These are phyloP conservation scores for Xylariaceae sp. DNA, from an alignment of 2,329 filamentous ascomycete genomes.

Conservation along the genomic window DNA sequence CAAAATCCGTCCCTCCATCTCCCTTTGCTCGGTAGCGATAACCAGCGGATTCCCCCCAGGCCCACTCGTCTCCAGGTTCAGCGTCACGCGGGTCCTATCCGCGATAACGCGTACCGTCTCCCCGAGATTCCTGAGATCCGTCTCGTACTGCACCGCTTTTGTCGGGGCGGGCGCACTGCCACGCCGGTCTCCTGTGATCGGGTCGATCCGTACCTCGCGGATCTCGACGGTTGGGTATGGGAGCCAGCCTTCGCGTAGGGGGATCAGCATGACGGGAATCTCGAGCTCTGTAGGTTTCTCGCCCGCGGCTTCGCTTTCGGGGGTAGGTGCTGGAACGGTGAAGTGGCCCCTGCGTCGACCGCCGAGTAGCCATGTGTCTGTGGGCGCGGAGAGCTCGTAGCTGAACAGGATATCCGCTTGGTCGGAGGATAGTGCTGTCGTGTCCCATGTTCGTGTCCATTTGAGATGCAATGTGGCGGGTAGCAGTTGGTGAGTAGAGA, in stretches of 20 bases:
- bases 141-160: slow-evolving; percentile 58
- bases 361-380: slow-evolving; percentile 79
- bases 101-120: slow-evolving; percentile 71
- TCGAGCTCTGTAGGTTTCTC: slow-evolving; percentile 44
- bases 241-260: slow-evolving; percentile 71
- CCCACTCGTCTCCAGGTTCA: slow-evolving; percentile 65
- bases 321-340: slow-evolving; percentile 43
- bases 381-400: slow-evolving; percentile 71
- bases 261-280: slow-evolving; percentile 71
- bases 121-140: slow-evolving; percentile 71
- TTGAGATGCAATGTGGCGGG: slow-evolving; percentile 56
- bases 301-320: slow-evolving; percentile 8
- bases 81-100: slow-evolving; percentile 65
- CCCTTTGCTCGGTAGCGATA: slow-evolving; percentile 52
- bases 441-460: slow-evolving; percentile 61
- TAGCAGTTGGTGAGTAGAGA: slow-evolving; percentile 60
- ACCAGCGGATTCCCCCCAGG: slow-evolving; percentile 61
- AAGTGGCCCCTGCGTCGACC: slow-evolving; percentile 78
- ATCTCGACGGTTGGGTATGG: slow-evolving; percentile 76
- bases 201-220: slow-evolving; percentile 46
- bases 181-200: not conserved
- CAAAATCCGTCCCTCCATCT: slow-evolving; percentile 18
- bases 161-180: slow-evolving; percentile 12
- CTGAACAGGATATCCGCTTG: slow-evolving; percentile 62
- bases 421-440: slow-evolving; percentile 32